Percentiles rank a stretch among this genome's conserved stretches.
Evolutionary conservation across 2,329 filamentous ascomycete genomes (phyloP).

Genomic region (Alternaria arborescens): DNA sequence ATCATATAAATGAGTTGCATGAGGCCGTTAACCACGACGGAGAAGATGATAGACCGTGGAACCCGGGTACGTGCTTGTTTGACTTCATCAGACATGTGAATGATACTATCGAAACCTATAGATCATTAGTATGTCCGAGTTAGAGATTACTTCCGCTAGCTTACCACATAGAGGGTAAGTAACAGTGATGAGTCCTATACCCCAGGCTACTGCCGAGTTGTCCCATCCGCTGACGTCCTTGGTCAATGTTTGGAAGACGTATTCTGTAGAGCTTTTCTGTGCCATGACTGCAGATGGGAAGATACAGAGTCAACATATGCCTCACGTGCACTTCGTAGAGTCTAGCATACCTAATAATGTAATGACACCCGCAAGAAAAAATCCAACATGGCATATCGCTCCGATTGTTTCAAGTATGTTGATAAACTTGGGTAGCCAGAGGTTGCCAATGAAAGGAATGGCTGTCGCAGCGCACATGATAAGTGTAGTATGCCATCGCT

Average conservation of each 20-base stretch:
- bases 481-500: conserved; percentile 58
- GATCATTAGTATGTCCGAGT: neutral
- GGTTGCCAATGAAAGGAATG: conserved; percentile 54
- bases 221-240: conserved; percentile 55
- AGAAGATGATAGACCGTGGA: conserved; percentile 53
- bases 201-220: conserved; percentile 53
- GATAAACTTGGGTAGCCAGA: conserved; percentile 53
- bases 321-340: neutral
- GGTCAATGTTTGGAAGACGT: conserved; percentile 57
- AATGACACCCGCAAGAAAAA: conserved; percentile 60
- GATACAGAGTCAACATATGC: neutral
- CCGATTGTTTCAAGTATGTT: conserved; percentile 57
- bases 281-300: conserved; percentile 42
- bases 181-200: conserved; percentile 50
- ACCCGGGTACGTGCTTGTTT: conserved; percentile 31
- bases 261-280: conserved; percentile 48
- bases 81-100: conserved; percentile 52
- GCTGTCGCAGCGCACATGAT: conserved; percentile 54
- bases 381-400: conserved; percentile 57
- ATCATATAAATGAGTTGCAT: conserved; percentile 55
- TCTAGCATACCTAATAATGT: conserved; percentile 42
- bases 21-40: conserved; percentile 54
- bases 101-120: conserved; percentile 57
- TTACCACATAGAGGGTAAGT: conserved; percentile 25
- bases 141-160: neutral